A percentile compares a stretch with the other conserved stretches of the same genome.
phyloP scores from a whole-genome alignment of 1,284 basidiomycete genomes.

The Cutaneotrichosporon curvatum region DNA sequence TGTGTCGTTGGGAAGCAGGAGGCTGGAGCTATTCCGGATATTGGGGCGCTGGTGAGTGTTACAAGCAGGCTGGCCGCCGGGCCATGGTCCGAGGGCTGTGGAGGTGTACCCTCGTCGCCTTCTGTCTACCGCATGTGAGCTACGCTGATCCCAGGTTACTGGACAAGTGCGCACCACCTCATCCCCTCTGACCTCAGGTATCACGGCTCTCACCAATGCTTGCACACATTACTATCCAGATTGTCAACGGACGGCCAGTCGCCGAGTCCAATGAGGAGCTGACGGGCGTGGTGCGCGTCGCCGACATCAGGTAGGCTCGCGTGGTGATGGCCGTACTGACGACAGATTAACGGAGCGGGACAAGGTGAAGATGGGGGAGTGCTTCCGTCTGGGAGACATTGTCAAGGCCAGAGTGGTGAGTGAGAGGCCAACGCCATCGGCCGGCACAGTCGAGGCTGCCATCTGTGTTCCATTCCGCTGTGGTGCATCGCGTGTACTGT shows the following conservation, averaged over 20 bases:
- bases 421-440: too few relatives aligned
- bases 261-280: conserved; percentile 81
- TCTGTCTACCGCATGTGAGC: too few relatives aligned
- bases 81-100: too few relatives aligned
- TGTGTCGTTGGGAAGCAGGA: conserved; percentile 42
- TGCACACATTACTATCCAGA: conserved; percentile 77
- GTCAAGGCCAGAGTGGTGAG: conserved; percentile 85
- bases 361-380: conserved; percentile 85
- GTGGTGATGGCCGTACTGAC: background rate
- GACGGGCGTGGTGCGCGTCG: conserved; percentile 78
- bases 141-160: conserved; percentile 23
- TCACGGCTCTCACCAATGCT: conserved; percentile 81
- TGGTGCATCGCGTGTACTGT: too few relatives aligned
- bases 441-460: too few relatives aligned
- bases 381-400: conserved; percentile 93
- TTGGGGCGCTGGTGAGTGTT: conserved; percentile 39
- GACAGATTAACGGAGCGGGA: conserved; percentile 73
- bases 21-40: conserved; percentile 43
- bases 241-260: conserved; percentile 83
- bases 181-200: conserved; percentile 52
- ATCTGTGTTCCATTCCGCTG: too few relatives aligned
- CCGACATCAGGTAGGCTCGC: conserved; percentile 66
- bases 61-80: too few relatives aligned
- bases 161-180: conserved; percentile 28
- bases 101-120: too few relatives aligned